A percentile compares a stretch with the other conserved stretches of the same genome.
Evolutionary conservation across 495 filamentous ascomycete species (phyloP).

Genomic region (Annulohypoxylon moriforme): DNA sequence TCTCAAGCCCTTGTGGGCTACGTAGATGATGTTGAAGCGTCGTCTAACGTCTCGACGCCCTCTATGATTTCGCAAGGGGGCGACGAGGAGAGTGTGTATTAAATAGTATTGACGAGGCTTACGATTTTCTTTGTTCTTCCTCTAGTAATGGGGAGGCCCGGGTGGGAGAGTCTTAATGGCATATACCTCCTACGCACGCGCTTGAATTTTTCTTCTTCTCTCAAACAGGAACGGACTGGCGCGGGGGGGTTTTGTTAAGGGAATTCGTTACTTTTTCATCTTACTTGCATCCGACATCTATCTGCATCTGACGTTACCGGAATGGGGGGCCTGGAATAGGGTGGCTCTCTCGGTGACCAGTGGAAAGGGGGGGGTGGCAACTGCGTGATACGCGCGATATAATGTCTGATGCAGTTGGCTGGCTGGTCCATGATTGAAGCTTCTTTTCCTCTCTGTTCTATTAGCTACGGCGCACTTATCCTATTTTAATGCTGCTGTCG

Average conservation of each 20-base stretch:
- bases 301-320: conserved; percentile 57
- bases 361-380: conserved; percentile 50
- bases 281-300: conserved; percentile 54
- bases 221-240: conserved; percentile 47
- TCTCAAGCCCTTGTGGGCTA: conserved; percentile 93
- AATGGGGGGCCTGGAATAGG: conserved; percentile 58
- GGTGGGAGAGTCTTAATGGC: conserved; percentile 57
- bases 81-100: conserved; percentile 71
- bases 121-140: conserved; percentile 60
- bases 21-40: conserved; percentile 77
- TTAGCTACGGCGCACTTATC: conserved; percentile 62
- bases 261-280: conserved; percentile 47
- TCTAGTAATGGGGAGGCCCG: conserved; percentile 43
- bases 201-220: conserved; percentile 37
- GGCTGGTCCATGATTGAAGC: conserved; percentile 64
- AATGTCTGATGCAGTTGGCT: conserved; percentile 64
- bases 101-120: conserved; percentile 54
- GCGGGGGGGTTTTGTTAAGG: conserved; percentile 43
- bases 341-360: conserved; percentile 47
- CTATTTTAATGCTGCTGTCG: conserved; percentile 55
- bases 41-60: conserved; percentile 68
- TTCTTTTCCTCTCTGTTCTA: conserved; percentile 59
- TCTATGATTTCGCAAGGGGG: conserved; percentile 71
- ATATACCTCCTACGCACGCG: conserved; percentile 60
- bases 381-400: conserved; percentile 58